Evolutionary conservation across 2,329 filamentous ascomycete genomes (phyloP).

Genomic region (Lecanicillium sp.): DNA sequence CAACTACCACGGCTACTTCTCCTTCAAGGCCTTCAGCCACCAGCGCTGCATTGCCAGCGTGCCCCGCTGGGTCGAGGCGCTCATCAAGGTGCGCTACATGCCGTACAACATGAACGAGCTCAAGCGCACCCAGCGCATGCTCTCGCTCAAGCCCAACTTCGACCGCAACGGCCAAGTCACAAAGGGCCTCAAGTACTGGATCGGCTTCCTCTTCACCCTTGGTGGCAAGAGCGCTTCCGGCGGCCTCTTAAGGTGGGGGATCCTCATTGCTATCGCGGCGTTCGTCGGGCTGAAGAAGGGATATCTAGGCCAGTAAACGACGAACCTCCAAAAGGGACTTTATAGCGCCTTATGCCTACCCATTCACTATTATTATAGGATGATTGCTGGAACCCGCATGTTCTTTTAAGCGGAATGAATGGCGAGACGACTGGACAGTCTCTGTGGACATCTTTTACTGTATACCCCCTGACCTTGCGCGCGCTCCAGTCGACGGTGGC

Average conservation of each 20-base stretch:
- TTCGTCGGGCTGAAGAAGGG: constrained; percentile 26
- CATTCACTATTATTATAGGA: background rate
- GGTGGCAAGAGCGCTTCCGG: constrained; percentile 42
- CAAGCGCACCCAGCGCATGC: constrained; percentile 34
- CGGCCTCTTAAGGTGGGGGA: constrained; percentile 43
- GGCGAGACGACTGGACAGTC: too few relatives aligned
- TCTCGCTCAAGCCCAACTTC: constrained; percentile 47
- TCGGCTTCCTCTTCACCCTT: constrained; percentile 40
- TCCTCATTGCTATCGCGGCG: constrained; percentile 31
- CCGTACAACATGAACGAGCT: constrained; percentile 46
- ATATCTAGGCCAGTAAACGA: constrained; percentile 22
- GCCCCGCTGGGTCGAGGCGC: constrained; percentile 57
- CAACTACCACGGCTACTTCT: constrained; percentile 69
- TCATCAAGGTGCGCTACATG: constrained; percentile 62
- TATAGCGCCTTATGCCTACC: constrained; percentile 1
- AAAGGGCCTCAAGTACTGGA: constrained; percentile 47
- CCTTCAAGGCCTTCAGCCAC: constrained; percentile 62
- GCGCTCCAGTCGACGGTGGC: too few relatives aligned
- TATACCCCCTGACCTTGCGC: too few relatives aligned
- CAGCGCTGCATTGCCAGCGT: constrained; percentile 51
- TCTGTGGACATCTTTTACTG: too few relatives aligned
- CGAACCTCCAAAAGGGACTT: constrained; percentile 5
- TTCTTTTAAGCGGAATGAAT: too few relatives aligned
- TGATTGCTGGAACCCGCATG: too few relatives aligned
- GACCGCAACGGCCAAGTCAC: constrained; percentile 49